Conservation (phyloP, 2,329 filamentous ascomycete species). For the Colletotrichum trifolii region DNA sequence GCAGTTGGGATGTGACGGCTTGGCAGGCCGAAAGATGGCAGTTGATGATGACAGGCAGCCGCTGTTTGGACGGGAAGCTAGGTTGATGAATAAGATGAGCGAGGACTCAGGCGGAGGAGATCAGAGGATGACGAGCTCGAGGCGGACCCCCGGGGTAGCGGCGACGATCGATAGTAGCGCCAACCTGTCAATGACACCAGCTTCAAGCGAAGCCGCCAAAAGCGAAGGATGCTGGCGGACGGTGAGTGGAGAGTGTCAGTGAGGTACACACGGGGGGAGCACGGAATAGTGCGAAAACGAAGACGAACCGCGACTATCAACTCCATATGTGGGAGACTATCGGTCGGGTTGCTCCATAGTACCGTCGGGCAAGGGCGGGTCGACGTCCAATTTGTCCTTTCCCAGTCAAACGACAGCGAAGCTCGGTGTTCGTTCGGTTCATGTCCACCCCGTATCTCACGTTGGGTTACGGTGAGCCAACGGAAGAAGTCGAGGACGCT, state of each 20-base stretch:
- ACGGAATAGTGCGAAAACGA: background rate
- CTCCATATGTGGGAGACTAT: too few species aligned
- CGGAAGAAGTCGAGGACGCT: background rate
- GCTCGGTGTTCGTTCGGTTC: too few species aligned
- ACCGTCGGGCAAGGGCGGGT: constrained; percentile 16
- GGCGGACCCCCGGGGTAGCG: constrained; percentile 22
- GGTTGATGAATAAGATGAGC: background rate
- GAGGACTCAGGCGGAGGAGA: background rate
- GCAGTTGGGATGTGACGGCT: constrained; percentile 27
- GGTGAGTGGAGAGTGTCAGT: background rate
- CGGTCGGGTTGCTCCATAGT: background rate
- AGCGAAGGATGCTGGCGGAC: constrained; percentile 2
- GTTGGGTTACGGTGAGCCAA: background rate
- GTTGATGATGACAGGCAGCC: constrained; percentile 18
- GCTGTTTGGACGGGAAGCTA: constrained; percentile 10
- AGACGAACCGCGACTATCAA: background rate
- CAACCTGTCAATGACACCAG: constrained; percentile 1
- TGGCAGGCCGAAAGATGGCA: constrained; percentile 16
- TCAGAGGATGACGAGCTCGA: constrained; percentile 21
- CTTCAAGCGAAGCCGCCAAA: constrained; percentile 17
- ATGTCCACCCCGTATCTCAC: background rate
- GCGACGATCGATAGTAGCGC: constrained; percentile 23
- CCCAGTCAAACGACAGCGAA: too few species aligned
- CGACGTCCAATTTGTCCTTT: constrained; percentile 17
- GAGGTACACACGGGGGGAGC: background rate